Evolutionary conservation across 345 rosid genomes (phyloP), one percentile per base, ranked within the genome.

Genomic region (Diplotaxis tenuifolia): DNA sequence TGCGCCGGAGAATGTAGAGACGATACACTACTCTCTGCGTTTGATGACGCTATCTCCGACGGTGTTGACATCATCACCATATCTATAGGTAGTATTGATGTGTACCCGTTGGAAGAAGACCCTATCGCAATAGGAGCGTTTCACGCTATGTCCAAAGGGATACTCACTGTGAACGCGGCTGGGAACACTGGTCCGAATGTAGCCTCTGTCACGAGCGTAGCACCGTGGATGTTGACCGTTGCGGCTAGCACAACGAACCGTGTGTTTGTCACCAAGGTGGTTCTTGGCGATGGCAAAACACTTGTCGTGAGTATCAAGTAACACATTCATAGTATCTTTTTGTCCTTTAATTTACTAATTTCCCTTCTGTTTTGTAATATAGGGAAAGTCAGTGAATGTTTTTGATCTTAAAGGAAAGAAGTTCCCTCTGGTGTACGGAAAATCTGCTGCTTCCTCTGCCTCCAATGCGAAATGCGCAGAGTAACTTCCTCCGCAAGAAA

Each of bases 231-330:
- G 12, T 25, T 87, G 19, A 15, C 83, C 3, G 85, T 84, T 10
- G 88, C 83, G 21, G 87, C 85, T 5, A 85, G 86, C 62, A 78
- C 58, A 54, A 83, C 72, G 0, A 86, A 87, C 73, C 81, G 85
- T 11, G 28, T 15, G 5, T 70, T 85, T 53, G 9, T 72, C 11
- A 74, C 74, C 53, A 83, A 74, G 10, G 75, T 81, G 62, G 71
- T 78, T 11, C 86, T 82, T 5, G 86, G 85, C 0, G 72, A 85
- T 34, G 84, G 86, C 23, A 66, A 57, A 21, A 78, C 68, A 8
- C 7, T 87, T 53, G 34, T 18, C 56, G 89, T 89, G 79, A 3
- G 88, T 47, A 50, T 22, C 74, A 45, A 54, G 53, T 7, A 68
- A 68, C 59, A 36, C 23, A n/a, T 42, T 53, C n/a, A n/a, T n/a